These are phyloP conservation scores for Naumovozyma baii DNA, from an alignment of 805 yeast genomes.

Conservation along the genomic window DNA sequence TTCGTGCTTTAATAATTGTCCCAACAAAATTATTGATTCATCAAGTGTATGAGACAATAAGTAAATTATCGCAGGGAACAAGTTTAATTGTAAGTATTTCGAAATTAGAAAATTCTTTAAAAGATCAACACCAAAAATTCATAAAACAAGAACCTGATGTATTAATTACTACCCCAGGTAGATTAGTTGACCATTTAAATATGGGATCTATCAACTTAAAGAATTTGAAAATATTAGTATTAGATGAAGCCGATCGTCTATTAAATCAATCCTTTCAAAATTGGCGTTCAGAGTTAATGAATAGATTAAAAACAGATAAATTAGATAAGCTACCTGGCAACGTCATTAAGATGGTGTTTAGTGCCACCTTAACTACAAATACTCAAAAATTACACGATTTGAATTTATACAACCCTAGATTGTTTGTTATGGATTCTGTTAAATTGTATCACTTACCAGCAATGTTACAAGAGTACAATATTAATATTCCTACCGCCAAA, in stretches of 20 bases:
- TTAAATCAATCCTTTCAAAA: constrained; percentile 87
- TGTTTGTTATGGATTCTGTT: constrained; percentile 60
- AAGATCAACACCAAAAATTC: constrained; percentile 53
- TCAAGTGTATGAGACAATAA: constrained; percentile 67
- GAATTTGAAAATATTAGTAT: constrained; percentile 50
- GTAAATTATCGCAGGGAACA: constrained; percentile 54
- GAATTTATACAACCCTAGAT: constrained; percentile 58
- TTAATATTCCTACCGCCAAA: constrained; percentile 31
- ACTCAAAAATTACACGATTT: constrained; percentile 75
- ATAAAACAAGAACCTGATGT: constrained; percentile 49
- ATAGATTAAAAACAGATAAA: constrained; percentile 31
- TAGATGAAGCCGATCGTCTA: constrained; percentile 76
- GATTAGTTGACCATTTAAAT: constrained; percentile 66
- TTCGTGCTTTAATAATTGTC: constrained; percentile 69
- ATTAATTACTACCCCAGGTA: constrained; percentile 65
- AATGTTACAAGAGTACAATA: constrained; percentile 37
- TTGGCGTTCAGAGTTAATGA: constrained; percentile 60
- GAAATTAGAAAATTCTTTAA: constrained; percentile 47
- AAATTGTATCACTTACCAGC: constrained; percentile 52
- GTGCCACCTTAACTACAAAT: constrained; percentile 91
- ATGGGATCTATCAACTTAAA: constrained; percentile 36
- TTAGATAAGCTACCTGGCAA: constrained; percentile 19
- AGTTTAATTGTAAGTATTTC: constrained; percentile 44
- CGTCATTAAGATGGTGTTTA: constrained; percentile 64
- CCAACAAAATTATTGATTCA: constrained; percentile 84